Base-by-base conservation (phyloP, 495 filamentous ascomycete genomes). In the Pyrenula aspistea region DNA sequence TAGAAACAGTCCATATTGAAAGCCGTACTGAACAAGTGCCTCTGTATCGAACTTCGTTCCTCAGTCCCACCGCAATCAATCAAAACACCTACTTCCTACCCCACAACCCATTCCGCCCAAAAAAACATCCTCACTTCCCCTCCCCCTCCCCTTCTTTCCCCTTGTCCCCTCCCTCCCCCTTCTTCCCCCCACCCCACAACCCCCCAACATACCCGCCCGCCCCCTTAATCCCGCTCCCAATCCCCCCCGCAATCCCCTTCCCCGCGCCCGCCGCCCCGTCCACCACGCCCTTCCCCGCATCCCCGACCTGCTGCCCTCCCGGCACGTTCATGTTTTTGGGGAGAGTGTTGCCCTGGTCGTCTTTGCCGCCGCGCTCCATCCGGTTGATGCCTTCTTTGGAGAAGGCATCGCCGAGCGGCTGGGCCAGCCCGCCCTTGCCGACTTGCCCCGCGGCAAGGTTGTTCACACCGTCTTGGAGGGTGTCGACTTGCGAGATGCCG, bases 311-410 rank as follows among this genome's bases (percentile, higher is more conserved):
- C 31, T 42, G 8, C 4, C 8, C 31, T 10, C 50, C 50, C 8
- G n/a, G n/a, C 19, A 24, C 22, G 20, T 20, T 52, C 19, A 11
- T 48, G 42, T 11, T 48, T 4, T 10, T 52, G 8, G 50, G 50
- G 8, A 21, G 19, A 20, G 8, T 8, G 0, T 66, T 68, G 2
- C 83, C 82, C 22, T 72, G 62, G 1, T 83, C 79, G 57, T 84
- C 78, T 63, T 81, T 85, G 2, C 83, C 83, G 10, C 72, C 66
- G 2, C 84, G 68, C 65, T 88, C 84, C 53, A 74, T 71, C 8
- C 83, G 74, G 63, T 84, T 86, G 56, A 86, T 60, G 10, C 83
- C 84, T 58, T 87, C 83, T 54, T 82, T 80, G 0, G 81, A 85
- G 0, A 65, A 63, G 2, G 74, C 22, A 60, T 87, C 76, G 19